A percentile compares a stretch with the other conserved stretches of the same genome.
These are phyloP conservation scores for Bipolaris sorokiniana DNA, from an alignment of 2,329 filamentous ascomycete species.

Conservation along the genomic window DNA sequence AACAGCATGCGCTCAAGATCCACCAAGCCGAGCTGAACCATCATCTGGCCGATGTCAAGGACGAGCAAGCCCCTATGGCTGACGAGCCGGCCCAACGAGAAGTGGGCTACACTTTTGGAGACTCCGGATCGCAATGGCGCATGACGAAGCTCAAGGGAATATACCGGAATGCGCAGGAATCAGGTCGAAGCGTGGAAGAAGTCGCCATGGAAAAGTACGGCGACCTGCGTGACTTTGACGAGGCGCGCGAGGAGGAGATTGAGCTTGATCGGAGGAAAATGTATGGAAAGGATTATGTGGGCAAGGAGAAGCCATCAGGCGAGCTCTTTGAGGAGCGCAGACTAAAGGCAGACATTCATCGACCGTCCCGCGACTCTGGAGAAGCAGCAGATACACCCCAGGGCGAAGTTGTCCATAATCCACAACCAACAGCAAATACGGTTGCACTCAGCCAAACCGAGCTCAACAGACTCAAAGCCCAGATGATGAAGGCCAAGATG, in stretches of 20 bases:
- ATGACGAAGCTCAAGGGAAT: slow-evolving; percentile 94
- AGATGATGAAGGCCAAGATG: slow-evolving; percentile 95
- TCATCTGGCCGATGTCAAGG: slow-evolving; percentile 65
- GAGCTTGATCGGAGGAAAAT: slow-evolving; percentile 82
- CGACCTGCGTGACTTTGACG: slow-evolving; percentile 82
- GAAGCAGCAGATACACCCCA: slow-evolving; percentile 53
- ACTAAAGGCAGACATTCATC: slow-evolving; percentile 61
- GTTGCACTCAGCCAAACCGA: slow-evolving; percentile 73
- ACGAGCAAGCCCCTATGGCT: slow-evolving; percentile 21
- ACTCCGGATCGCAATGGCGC: slow-evolving; percentile 88
- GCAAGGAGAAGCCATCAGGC: slow-evolving; percentile 85
- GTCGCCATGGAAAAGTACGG: slow-evolving; percentile 84
- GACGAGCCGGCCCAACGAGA: slow-evolving; percentile 64
- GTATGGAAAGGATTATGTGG: slow-evolving; percentile 84
- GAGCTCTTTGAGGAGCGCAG: slow-evolving; percentile 82
- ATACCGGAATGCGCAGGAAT: slow-evolving; percentile 78
- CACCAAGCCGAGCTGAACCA: slow-evolving; percentile 83
- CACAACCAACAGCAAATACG: slow-evolving; percentile 54
- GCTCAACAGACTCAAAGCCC: slow-evolving; percentile 87
- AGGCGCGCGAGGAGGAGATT: slow-evolving; percentile 89
- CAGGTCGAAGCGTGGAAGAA: slow-evolving; percentile 75
- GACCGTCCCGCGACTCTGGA: slow-evolving; percentile 36
- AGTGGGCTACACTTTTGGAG: slow-evolving; percentile 85
- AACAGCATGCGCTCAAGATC: slow-evolving; percentile 71
- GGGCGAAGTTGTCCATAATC: slow-evolving; percentile 64